Base-by-base conservation (phyloP, 768 basidiomycete genomes). In the Leccinum arenicola region DNA sequence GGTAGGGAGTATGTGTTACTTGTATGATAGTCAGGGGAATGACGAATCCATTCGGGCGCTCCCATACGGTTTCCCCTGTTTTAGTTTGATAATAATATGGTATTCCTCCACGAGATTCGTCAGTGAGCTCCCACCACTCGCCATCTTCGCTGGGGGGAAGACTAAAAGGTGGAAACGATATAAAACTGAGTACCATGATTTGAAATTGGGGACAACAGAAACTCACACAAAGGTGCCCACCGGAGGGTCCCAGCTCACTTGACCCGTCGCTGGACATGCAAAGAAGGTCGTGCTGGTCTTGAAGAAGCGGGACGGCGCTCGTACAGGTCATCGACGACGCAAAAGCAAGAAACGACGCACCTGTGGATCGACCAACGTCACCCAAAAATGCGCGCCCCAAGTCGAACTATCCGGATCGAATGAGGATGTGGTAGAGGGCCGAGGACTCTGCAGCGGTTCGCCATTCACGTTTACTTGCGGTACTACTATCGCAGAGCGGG, bases 31-130 rank as follows among this genome's bases (percentile, higher is more conserved):
- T 88, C 54, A 98, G 77, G 36, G 95, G 95, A 61, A 98, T 96
- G 31, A 98, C 89, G 70, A 97, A 95, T 35, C 87, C 90, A 23
- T 80, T 74, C 14, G 95, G 95, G n/a, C 89, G 83, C 59, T 92
- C 92, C 95, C 95, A 98, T 36, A 92, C 88, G 1, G 95, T 96
- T 66, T 92, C 89, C 1, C 89, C 88, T 1, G 91, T 88, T 73
- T 93, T 88, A 10, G 94, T 97, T 67, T 95, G 94, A 74, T 96
- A 95, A 75, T 94, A 98, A 72, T 98, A 98, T 4, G 91, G 85
- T 57, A 94, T 77, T 31, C 91, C 91, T 49, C 86, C 89, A 54
- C 92, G 82, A 49, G 86, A 83, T 38, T 93, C 89, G 70, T 98
- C 95, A 49, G 79, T 79, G 59, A 97, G 81, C 73, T 97, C 95